These are phyloP conservation scores for Zoysia japonica DNA, from an alignment of 176 grass and related monocot genomes.

Conservation along the genomic window DNA sequence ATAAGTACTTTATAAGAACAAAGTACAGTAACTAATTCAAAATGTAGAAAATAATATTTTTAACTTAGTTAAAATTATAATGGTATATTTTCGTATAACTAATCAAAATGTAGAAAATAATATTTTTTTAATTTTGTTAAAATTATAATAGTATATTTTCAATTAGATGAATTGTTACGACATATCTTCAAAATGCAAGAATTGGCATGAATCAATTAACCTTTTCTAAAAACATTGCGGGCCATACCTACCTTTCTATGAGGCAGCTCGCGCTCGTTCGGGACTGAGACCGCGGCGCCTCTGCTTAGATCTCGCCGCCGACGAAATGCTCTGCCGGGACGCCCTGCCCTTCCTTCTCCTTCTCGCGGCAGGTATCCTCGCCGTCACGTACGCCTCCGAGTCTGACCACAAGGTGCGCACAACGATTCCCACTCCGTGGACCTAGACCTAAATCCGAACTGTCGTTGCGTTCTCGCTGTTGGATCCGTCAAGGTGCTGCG, in stretches of 20 bases:
- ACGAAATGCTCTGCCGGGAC: slow-evolving; percentile 52
- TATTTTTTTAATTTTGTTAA: no score
- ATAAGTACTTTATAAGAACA: no score
- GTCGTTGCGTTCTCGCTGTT: background rate
- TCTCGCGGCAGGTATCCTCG: slow-evolving; percentile 12
- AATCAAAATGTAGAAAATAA: no score
- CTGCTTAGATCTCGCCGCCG: slow-evolving; percentile 47
- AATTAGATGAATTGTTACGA: no score
- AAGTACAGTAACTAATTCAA: no score
- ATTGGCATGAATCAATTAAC: no score
- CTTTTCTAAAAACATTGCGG: slow-evolving; percentile 12
- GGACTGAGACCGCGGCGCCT: slow-evolving; percentile 29
- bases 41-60: no score
- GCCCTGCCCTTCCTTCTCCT: slow-evolving; percentile 30
- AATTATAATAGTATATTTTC: no score
- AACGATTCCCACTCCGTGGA: background rate
- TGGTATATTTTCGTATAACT: no score
- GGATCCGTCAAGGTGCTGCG: slow-evolving; percentile 27
- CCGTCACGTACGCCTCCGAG: slow-evolving; percentile 59
- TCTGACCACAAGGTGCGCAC: slow-evolving; percentile 76
- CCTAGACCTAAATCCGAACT: slow-evolving; percentile 36
- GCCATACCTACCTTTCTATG: background rate
- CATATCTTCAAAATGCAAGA: no score
- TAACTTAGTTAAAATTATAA: no score
- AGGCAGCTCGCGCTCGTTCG: slow-evolving; percentile 34